Conservation (phyloP, 164 flowering plant species). For the Umbellularia californica region DNA sequence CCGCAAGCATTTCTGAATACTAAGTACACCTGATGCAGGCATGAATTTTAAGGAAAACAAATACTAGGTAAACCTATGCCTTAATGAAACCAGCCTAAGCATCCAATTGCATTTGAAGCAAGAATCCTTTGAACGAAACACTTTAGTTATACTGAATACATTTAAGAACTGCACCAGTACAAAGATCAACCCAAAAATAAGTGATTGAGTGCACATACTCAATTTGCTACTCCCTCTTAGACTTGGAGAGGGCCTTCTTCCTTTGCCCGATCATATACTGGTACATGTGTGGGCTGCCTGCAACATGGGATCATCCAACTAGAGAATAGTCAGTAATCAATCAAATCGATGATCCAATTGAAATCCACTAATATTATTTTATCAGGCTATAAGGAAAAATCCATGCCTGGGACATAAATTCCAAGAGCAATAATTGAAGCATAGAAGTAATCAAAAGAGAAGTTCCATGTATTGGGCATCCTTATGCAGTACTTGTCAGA, state of each 20-base stretch:
- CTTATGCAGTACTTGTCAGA: slow-evolving; percentile 62
- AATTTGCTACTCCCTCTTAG: slow-evolving; percentile 49
- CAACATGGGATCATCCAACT: not conserved
- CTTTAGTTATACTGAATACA: not conserved
- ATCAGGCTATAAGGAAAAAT: not conserved
- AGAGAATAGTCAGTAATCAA: slow-evolving; percentile 3
- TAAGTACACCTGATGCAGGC: no score
- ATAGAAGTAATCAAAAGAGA: slow-evolving; percentile 74
- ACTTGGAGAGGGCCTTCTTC: slow-evolving; percentile 79
- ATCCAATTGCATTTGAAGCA: slow-evolving; percentile 1
- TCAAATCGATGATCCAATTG: not conserved
- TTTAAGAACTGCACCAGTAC: not conserved
- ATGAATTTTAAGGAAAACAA: no score
- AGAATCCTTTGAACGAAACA: not conserved
- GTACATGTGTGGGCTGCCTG: slow-evolving; percentile 93
- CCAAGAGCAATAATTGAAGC: slow-evolving; percentile 49
- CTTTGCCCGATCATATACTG: slow-evolving; percentile 82
- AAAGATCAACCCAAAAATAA: slow-evolving; percentile 1
- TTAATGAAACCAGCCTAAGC: no score
- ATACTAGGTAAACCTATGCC: no score
- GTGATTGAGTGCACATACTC: not conserved
- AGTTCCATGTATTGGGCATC: slow-evolving; percentile 92
- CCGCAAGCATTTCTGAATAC: no score
- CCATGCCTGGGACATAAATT: slow-evolving; percentile 69
- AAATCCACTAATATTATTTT: not conserved